Percentiles rank a stretch among this genome's conserved stretches.
Conservation (phyloP, 805 yeast species). For the Metschnikowia koreensis region DNA sequence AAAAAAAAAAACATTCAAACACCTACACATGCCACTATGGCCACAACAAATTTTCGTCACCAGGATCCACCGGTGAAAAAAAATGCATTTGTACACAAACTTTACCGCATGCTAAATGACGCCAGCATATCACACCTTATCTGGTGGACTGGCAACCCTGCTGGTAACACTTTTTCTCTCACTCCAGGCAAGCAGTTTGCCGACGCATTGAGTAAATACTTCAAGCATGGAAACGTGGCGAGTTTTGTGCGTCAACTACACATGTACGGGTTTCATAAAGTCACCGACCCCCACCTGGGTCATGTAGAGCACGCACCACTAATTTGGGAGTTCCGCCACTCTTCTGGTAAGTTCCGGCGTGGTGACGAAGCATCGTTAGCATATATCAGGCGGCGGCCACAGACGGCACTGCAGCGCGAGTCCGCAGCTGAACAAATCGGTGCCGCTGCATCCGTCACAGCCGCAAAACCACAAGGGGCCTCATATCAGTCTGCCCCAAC, state of each 20-base stretch:
- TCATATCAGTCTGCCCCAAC: background rate
- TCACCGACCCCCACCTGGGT: slow-evolving; percentile 42
- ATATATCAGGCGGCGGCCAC: slow-evolving; percentile 49
- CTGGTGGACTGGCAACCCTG: slow-evolving; percentile 45
- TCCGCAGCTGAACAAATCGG: slow-evolving; percentile 6
- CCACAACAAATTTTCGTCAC: background rate
- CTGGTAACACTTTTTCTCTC: slow-evolving; percentile 59
- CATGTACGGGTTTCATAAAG: slow-evolving; percentile 95
- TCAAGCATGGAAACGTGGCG: slow-evolving; percentile 92
- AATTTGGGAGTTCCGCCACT: slow-evolving; percentile 58
- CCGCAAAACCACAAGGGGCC: background rate
- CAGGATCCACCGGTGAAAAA: slow-evolving; percentile 40
- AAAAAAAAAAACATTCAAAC: background rate
- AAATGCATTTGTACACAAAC: slow-evolving; percentile 57
- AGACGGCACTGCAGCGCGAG: slow-evolving; percentile 29
- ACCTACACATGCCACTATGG: background rate
- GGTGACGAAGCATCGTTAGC: slow-evolving; percentile 46
- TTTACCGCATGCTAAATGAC: slow-evolving; percentile 40
- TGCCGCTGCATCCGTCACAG: background rate
- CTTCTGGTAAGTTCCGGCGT: slow-evolving; percentile 48
- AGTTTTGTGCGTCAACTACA: slow-evolving; percentile 91
- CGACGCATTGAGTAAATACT: slow-evolving; percentile 62
- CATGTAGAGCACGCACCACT: slow-evolving; percentile 27
- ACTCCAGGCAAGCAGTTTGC: slow-evolving; percentile 65
- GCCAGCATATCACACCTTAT: slow-evolving; percentile 34